phyloP scores from a whole-genome alignment of 345 rosid species.

The Raphanus raphanistrum region DNA sequence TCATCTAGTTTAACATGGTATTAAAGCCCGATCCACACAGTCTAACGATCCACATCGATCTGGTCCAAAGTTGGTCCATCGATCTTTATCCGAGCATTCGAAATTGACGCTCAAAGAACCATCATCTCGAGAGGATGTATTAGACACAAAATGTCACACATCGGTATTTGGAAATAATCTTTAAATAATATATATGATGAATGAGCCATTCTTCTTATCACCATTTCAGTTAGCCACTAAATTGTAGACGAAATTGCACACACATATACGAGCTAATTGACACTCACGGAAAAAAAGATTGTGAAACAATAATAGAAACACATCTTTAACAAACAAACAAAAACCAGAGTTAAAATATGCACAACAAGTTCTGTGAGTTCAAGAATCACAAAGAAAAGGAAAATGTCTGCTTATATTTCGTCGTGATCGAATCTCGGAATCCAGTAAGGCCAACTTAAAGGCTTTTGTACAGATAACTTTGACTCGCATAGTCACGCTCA shows the following conservation, averaged over 20 bases:
- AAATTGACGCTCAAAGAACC: no score
- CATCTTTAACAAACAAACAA: not conserved
- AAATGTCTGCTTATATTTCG: not conserved
- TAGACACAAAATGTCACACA: no score
- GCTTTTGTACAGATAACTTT: not conserved
- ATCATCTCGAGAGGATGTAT: no score
- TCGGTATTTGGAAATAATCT: no score
- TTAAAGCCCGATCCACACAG: no score
- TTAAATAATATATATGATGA: no score
- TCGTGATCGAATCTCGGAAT: not conserved
- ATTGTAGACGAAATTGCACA: not conserved
- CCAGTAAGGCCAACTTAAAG: not conserved
- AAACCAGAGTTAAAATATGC: not conserved
- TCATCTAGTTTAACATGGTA: no score
- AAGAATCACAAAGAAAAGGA: not conserved
- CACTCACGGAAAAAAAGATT: not conserved
- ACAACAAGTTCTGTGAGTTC: not conserved
- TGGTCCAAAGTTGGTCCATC: no score
- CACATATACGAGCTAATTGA: not conserved
- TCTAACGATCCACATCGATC: no score
- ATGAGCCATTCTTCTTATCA: no score
- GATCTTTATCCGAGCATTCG: no score
- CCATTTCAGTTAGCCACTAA: not conserved
- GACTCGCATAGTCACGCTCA: not conserved
- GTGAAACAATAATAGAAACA: not conserved